Evolutionary conservation across 257 asterid species (phyloP), one percentile per base, ranked within the genome.

Genomic region (Verbascum thapsus): DNA sequence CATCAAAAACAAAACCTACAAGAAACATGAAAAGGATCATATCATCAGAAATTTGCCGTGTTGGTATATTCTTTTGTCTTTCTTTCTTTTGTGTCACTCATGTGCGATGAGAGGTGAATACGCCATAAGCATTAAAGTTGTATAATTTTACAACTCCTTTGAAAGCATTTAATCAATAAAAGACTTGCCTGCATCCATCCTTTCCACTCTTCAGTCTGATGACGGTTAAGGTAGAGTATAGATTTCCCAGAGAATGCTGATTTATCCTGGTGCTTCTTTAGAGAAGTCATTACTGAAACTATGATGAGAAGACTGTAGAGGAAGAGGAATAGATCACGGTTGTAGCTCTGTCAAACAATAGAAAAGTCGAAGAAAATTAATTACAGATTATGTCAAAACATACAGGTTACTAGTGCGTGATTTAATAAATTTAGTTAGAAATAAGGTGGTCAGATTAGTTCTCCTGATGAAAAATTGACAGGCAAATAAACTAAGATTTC

Each of bases 151-250:
- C n/a, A n/a, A n/a, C n/a, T n/a, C n/a, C n/a, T n/a, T n/a, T n/a
- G n/a, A n/a, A n/a, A n/a, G n/a, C n/a, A n/a, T 12, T 23, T 18
- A 40, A 6, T 30, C 17, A 56, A 43, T 20, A 11, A 8, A 32
- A 3, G 16, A 67, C 90, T 74, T 82, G 80, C 99, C 96, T 92
- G 99, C 99, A 92, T 92, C 95, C 96, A 92, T 76, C 99, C 99
- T 80, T 87, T 92, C 97, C 99, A 92, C 79, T 92, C 99, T 81
- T 92, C 99, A 49, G 99, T 92, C 83, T 92, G 99, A 83, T 89
- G 95, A 63, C 99, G 95, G 70, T 92, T 92, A 34, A 92, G 96
- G 82, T 92, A 92, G 58, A 92, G 89, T 63, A 83, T 72, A 8
- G 96, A 53, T 72, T 92, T 92, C 70, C 97, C 99, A 67, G 97